Conservation (phyloP, 1,139 yeast genomes). For the Taphrina betulina region DNA sequence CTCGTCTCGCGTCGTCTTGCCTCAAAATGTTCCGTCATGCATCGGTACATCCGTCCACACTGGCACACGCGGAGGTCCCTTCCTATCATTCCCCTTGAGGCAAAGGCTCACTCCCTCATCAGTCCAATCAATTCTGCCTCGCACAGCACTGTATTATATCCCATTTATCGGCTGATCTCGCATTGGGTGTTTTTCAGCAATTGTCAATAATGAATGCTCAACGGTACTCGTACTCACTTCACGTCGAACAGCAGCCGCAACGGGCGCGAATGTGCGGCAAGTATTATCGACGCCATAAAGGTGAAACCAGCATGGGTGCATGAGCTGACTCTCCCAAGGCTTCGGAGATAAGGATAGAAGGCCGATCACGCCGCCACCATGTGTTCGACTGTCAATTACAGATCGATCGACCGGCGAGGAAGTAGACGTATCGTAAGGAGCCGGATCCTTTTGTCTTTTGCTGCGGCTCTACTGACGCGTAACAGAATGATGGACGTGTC, state of each 20-base stretch:
- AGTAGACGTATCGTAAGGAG: slow-evolving; percentile 36
- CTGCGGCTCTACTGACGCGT: not conserved
- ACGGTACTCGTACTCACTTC: slow-evolving; percentile 38
- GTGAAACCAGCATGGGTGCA: not conserved
- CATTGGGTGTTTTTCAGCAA: no score
- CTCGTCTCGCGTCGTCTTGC: no score
- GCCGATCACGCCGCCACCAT: slow-evolving; percentile 51
- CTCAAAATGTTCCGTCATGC: no score
- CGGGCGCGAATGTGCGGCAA: slow-evolving; percentile 52
- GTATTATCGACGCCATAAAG: not conserved
- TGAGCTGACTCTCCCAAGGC: not conserved
- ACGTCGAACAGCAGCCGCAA: slow-evolving; percentile 49
- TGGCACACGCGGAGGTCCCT: no score
- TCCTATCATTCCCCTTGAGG: no score
- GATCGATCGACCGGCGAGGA: slow-evolving; percentile 42
- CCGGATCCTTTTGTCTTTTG: not conserved
- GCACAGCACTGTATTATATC: no score
- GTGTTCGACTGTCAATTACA: slow-evolving; percentile 44
- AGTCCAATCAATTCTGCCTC: no score
- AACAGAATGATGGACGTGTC: slow-evolving; percentile 44
- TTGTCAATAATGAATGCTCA: not conserved
- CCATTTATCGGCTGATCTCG: no score
- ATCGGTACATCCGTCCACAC: no score
- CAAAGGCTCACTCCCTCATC: no score
- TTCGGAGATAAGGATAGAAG: slow-evolving; percentile 44